Conservation (phyloP, 306 rosid genomes). For the Quercus bicolor region DNA sequence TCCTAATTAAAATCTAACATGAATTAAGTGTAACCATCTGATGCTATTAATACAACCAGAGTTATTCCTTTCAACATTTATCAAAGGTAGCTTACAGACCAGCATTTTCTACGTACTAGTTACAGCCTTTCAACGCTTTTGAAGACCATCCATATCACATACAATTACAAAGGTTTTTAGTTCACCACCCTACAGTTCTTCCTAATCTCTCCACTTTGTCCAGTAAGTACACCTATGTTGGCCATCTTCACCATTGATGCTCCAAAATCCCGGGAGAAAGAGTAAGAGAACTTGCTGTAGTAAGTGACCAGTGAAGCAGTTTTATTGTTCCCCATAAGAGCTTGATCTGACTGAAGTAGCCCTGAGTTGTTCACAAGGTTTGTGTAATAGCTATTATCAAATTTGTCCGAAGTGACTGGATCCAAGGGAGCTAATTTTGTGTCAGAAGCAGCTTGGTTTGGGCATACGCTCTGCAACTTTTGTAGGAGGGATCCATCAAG, state of each 20-base stretch:
- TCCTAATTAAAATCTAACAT: no score
- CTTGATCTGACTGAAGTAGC: constrained; percentile 82
- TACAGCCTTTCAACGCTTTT: not conserved
- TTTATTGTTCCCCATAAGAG: constrained; percentile 47
- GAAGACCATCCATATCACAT: not conserved
- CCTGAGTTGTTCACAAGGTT: constrained; percentile 61
- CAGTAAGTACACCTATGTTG: constrained; percentile 65
- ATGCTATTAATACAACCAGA: not conserved
- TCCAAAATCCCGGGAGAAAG: constrained; percentile 58
- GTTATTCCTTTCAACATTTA: not conserved
- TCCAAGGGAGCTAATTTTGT: constrained; percentile 64
- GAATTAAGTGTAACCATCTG: not conserved
- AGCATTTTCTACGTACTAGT: not conserved
- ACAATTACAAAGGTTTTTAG: not conserved
- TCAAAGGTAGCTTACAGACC: not conserved
- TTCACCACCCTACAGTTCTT: constrained; percentile 64
- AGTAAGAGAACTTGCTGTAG: constrained; percentile 55
- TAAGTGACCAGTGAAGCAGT: constrained; percentile 51
- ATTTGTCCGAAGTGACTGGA: constrained; percentile 38
- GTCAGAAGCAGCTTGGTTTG: constrained; percentile 61
- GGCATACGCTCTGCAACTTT: constrained; percentile 48
- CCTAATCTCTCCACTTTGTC: constrained; percentile 66
- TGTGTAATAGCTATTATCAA: constrained; percentile 68
- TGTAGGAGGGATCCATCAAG: constrained; percentile 44
- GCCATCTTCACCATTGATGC: constrained; percentile 73